These are phyloP conservation scores for Aspergillus tubingensis DNA, from an alignment of 2,329 filamentous ascomycete genomes.

Conservation along the genomic window DNA sequence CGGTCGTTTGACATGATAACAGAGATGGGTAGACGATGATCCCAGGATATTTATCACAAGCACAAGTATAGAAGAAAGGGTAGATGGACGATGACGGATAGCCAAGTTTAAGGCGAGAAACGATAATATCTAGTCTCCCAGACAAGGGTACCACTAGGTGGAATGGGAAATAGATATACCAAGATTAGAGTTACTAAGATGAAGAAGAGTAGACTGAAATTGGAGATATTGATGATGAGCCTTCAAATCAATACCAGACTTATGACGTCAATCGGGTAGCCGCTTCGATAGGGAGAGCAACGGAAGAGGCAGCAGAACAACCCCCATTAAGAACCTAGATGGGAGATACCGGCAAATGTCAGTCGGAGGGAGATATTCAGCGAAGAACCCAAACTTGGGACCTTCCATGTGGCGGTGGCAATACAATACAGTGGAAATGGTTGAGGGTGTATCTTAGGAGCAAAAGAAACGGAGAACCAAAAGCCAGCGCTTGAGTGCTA, in stretches of 20 bases:
- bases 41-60: neutral
- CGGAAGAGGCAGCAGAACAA: neutral
- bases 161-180: neutral
- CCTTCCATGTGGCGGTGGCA: conserved; percentile 2
- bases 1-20: conserved; percentile 48
- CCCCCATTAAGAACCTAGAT: conserved; percentile 2
- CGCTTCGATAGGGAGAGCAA: neutral
- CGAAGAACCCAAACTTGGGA: neutral
- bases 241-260: neutral
- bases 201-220: neutral
- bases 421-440: neutral
- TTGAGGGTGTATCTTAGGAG: neutral
- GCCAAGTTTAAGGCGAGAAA: neutral
- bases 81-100: neutral
- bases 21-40: neutral
- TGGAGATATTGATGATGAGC: neutral
- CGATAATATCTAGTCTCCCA: neutral
- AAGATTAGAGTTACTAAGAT: neutral
- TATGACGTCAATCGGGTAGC: conserved; percentile 1
- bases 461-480: conserved; percentile 2
- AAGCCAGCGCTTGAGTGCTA: neutral
- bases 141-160: neutral
- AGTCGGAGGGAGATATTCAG: neutral
- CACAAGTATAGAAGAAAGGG: neutral
- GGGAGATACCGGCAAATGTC: neutral